These are phyloP conservation scores for Filobasidium floriforme DNA, from an alignment of 768 basidiomycete species.

Conservation along the genomic window DNA sequence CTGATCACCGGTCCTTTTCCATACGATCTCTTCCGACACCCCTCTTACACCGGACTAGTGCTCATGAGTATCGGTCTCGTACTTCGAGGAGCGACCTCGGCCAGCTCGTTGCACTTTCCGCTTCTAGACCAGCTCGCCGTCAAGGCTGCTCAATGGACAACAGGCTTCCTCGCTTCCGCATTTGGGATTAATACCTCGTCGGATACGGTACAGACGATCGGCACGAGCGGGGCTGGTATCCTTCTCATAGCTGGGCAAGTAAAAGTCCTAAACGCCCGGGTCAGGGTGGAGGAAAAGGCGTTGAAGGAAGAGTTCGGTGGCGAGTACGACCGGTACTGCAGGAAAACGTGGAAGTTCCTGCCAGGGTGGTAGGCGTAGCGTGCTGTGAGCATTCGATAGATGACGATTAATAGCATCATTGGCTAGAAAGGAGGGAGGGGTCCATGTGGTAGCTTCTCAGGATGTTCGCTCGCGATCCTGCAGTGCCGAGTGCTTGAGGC, in stretches of 20 bases:
- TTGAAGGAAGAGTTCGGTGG: neutral
- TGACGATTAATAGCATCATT: too few relatives aligned
- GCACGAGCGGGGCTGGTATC: neutral
- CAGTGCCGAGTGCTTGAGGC: too few relatives aligned
- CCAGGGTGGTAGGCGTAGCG: neutral
- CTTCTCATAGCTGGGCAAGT: neutral
- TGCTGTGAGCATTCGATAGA: too few relatives aligned
- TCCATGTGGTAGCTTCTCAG: too few relatives aligned
- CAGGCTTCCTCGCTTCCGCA: too few relatives aligned
- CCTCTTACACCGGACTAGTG: neutral
- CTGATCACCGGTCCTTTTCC: constrained; percentile 5
- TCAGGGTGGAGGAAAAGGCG: constrained; percentile 1
- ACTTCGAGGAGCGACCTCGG: neutral
- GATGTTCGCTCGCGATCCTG: too few relatives aligned
- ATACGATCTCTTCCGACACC: neutral
- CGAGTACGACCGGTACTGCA: constrained; percentile 1
- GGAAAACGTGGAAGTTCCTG: constrained; percentile 1
- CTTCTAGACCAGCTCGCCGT: neutral
- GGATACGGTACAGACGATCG: too few relatives aligned
- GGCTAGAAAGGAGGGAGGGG: too few relatives aligned
- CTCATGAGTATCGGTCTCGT: neutral
- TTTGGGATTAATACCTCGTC: too few relatives aligned
- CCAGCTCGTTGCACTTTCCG: neutral
- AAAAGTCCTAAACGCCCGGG: neutral
- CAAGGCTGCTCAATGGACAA: neutral